Conservation (phyloP, 345 rosid genomes). For the Citrus reticulata region DNA sequence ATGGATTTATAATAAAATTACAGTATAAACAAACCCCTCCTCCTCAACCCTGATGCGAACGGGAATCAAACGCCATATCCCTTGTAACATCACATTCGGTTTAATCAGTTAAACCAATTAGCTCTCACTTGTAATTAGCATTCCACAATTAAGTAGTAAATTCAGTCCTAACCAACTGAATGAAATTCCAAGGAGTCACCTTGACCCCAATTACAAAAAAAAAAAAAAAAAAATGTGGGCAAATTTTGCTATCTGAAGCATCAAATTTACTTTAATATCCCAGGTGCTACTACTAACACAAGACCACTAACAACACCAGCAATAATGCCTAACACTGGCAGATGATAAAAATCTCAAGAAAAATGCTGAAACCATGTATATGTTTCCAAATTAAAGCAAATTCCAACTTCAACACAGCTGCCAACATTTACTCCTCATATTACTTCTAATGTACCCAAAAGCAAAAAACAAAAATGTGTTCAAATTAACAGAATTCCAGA, state of each 20-base stretch:
- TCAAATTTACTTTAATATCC: neutral
- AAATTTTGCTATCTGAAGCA: neutral
- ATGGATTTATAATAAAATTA: neutral
- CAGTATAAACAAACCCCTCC: neutral
- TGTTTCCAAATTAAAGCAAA: neutral
- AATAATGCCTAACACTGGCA: neutral
- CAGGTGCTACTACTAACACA: too few relatives aligned
- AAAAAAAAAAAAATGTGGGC: neutral
- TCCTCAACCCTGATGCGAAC: neutral
- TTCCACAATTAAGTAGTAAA: neutral
- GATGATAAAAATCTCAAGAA: neutral
- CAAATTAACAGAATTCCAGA: neutral
- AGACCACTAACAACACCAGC: neutral
- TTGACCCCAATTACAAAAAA: neutral
- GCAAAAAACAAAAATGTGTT: neutral
- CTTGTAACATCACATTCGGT: neutral
- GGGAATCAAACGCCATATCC: neutral
- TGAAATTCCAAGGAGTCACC: neutral
- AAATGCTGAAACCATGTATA: neutral
- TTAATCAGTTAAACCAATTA: neutral
- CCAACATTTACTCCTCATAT: neutral
- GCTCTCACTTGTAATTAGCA: neutral
- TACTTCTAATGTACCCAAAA: neutral
- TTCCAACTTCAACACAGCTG: neutral
- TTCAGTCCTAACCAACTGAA: neutral